These are phyloP conservation scores for Phytophthora megakarya DNA, from an alignment of 352 stramenopile genomes.

Conservation along the genomic window DNA sequence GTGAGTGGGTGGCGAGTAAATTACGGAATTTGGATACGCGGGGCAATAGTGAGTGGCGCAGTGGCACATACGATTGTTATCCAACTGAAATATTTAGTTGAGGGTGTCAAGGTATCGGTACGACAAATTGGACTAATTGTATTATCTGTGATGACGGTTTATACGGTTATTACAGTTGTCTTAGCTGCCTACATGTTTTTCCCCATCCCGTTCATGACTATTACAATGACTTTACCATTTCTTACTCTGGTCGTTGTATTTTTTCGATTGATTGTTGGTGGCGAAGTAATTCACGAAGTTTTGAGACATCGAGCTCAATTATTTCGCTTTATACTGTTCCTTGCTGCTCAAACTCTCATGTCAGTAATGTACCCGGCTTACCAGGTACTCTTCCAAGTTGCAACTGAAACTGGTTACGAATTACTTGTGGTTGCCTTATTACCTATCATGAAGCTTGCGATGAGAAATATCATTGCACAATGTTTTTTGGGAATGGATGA, in stretches of 20 bases:
- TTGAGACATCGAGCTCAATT: constrained; percentile 5
- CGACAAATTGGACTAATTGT: constrained; percentile 3
- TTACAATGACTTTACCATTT: constrained; percentile 1
- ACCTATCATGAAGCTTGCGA: constrained; percentile 16
- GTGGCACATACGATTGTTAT: not conserved
- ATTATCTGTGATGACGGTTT: not conserved
- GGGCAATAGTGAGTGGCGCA: not conserved
- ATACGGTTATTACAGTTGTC: not conserved
- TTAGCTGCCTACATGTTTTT: constrained; percentile 10
- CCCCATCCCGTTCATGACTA: constrained; percentile 28
- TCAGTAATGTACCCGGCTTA: constrained; percentile 25
- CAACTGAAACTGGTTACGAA: constrained; percentile 7
- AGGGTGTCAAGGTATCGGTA: constrained; percentile 1
- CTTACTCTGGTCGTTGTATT: not conserved
- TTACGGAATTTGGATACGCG: constrained; percentile 27
- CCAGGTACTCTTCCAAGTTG: constrained; percentile 15
- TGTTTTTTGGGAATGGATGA: constrained; percentile 18
- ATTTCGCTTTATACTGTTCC: constrained; percentile 6
- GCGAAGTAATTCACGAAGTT: not conserved
- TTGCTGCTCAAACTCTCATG: constrained; percentile 9
- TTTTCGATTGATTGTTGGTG: constrained; percentile 4
- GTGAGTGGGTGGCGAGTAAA: constrained; percentile 21
- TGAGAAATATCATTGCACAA: constrained; percentile 18
- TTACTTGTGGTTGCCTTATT: constrained; percentile 4
- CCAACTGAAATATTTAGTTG: constrained; percentile 14